phyloP scores from a whole-genome alignment of 2,329 filamentous ascomycete genomes.

The Onygenales sp. region DNA sequence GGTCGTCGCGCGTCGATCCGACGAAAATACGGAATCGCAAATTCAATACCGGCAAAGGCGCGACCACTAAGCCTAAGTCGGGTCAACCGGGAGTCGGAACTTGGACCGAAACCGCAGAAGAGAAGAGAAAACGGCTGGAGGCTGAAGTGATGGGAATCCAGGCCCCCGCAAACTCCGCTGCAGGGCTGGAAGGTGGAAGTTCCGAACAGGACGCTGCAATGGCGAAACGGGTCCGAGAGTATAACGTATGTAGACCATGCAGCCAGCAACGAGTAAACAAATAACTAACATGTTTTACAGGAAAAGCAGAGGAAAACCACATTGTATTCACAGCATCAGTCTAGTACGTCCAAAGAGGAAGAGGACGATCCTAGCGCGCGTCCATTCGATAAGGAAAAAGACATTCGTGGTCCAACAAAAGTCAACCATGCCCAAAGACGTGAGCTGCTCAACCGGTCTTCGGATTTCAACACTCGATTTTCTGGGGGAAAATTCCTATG shows the following conservation, averaged over 20 bases:
- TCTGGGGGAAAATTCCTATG: constrained; percentile 56
- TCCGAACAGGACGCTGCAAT: constrained; percentile 5
- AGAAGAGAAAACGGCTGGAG: constrained; percentile 70
- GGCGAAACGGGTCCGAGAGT: constrained; percentile 10
- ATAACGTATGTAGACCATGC: constrained; percentile 12
- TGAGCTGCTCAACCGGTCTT: constrained; percentile 69
- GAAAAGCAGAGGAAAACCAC: constrained; percentile 11
- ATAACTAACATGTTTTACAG: constrained; percentile 4
- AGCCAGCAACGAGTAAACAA: not conserved
- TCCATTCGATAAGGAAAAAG: constrained; percentile 85
- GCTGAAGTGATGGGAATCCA: constrained; percentile 71
- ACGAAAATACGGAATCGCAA: constrained; percentile 71
- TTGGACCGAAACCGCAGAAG: constrained; percentile 85
- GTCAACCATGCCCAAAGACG: constrained; percentile 64
- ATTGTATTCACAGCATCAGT: constrained; percentile 11
- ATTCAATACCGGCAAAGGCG: constrained; percentile 62
- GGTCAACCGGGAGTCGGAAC: constrained; percentile 42
- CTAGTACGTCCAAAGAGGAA: constrained; percentile 47
- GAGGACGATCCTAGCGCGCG: constrained; percentile 88
- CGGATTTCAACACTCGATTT: constrained; percentile 75
- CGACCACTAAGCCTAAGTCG: constrained; percentile 34
- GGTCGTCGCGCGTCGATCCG: constrained; percentile 59
- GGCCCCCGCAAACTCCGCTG: constrained; percentile 16
- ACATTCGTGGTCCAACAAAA: constrained; percentile 69
- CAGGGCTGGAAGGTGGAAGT: not conserved